Conservation (phyloP, 2,329 filamentous ascomycete genomes). For the Clarireedia hainanense region DNA sequence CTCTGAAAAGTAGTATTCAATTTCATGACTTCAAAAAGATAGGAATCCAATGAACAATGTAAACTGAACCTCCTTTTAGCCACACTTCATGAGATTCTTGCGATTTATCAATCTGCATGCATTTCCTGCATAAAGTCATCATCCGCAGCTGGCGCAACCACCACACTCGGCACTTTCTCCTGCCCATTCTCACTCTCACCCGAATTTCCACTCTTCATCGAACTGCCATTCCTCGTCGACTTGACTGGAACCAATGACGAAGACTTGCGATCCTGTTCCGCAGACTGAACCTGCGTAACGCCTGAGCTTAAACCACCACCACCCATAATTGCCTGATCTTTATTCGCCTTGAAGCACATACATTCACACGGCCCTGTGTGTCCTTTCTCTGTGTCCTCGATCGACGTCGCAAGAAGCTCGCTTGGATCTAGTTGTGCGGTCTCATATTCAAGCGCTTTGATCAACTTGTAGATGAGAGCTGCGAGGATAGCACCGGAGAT, state of each 20-base stretch:
- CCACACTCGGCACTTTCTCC: background rate
- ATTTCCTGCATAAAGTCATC: constrained; percentile 8
- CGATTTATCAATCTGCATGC: background rate
- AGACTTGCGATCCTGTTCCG: background rate
- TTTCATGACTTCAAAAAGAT: background rate
- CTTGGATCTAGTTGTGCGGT: constrained; percentile 20
- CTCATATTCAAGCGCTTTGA: constrained; percentile 45
- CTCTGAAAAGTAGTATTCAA: too few relatives aligned
- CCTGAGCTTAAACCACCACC: background rate
- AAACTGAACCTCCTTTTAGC: background rate
- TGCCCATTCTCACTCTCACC: background rate
- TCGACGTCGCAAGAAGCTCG: background rate
- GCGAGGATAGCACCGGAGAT: constrained; percentile 42
- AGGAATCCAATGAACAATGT: background rate
- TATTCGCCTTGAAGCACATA: constrained; percentile 7
- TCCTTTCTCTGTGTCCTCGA: constrained; percentile 5
- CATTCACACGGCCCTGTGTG: constrained; percentile 6
- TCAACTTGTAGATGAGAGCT: constrained; percentile 40
- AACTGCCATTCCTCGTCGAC: background rate
- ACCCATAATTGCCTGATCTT: background rate
- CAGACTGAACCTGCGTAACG: background rate
- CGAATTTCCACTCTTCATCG: background rate
- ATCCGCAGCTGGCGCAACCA: background rate
- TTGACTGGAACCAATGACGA: constrained; percentile 1
- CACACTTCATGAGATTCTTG: too few relatives aligned